Evolutionary conservation across 1,139 yeast species (phyloP).

Genomic region (Blastobotrys niveus): DNA sequence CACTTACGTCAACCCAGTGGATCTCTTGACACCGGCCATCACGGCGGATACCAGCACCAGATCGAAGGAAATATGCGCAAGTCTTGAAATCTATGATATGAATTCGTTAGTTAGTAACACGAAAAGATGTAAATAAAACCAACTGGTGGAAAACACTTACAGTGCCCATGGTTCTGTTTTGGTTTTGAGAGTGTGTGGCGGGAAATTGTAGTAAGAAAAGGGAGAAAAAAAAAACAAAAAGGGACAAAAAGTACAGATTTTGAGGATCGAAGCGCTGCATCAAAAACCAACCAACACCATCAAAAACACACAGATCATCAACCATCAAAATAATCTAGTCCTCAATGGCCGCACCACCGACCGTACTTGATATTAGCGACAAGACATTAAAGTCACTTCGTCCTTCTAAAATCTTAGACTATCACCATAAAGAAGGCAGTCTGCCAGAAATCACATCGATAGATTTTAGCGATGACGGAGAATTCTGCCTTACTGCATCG

Average conservation of each 20-base stretch:
- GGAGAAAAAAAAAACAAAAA: too few species aligned
- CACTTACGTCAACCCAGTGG: conserved; percentile 67
- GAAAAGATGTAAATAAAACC: background rate
- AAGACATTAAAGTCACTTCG: conserved; percentile 41
- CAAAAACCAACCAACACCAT: too few species aligned
- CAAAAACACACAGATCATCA: conserved; percentile 4
- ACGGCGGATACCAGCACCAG: conserved; percentile 73
- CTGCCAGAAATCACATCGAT: conserved; percentile 62
- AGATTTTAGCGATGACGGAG: conserved; percentile 83
- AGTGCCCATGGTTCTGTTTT: conserved; percentile 16
- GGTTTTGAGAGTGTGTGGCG: background rate
- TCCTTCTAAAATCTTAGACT: conserved; percentile 54
- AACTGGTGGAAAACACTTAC: conserved; percentile 8
- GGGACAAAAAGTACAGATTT: too few species aligned
- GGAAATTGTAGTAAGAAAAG: background rate
- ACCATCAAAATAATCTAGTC: too few species aligned
- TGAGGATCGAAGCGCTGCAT: too few species aligned
- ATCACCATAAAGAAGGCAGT: conserved; percentile 42
- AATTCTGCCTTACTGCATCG: conserved; percentile 60
- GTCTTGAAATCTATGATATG: conserved; percentile 25
- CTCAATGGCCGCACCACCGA: too few species aligned
- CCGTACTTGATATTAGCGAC: background rate
- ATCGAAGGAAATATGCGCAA: conserved; percentile 65
- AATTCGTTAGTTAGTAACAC: background rate
- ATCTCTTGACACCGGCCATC: conserved; percentile 83